Base-by-base conservation (phyloP, 2,329 filamentous ascomycete genomes). In the Colletotrichum sp. region DNA sequence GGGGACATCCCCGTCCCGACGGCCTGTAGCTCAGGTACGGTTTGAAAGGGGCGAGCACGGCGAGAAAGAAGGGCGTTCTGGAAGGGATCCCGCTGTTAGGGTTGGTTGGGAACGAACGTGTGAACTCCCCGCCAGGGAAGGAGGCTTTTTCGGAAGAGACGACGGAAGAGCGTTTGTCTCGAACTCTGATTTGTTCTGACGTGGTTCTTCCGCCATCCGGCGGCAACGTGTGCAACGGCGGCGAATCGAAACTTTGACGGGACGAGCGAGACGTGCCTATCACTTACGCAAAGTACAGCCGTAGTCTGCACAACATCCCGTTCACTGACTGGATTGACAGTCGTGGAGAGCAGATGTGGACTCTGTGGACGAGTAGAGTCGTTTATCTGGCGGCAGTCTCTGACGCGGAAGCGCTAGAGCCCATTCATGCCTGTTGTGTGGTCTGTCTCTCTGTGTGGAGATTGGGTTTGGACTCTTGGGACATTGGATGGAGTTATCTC, bases 71-170 rank as follows among this genome's bases (percentile, higher is more conserved):
- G 6, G 1, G n/a, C n/a, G 43, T 52, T 58, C 30, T 32, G 18
- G 62, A 48, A 64, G 73, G 56, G 72, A 72, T 72, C 61, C 30
- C 68, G 72, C 24, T 74, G 72, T 52, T 34, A 66, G 52, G 68
- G 38, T 32, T 66, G 30, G 52, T 18, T 43, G 61, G 24, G 24
- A 58, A 56, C 52, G 36, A 58, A 48, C n/a, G 43, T 52, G 43
- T 52, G 43, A 52, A 52, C 43, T 52, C 10, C 13, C 21, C n/a
- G 5, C 10, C 12, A 9, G 59, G 28, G 43, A 65, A 24, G 43
- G 43, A 52, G 43, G 43, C 6, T 52, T 34, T 66, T 55, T 21
- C 43, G 68, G 72, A 62, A 71, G 68, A 66, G 61, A 66, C 26
- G 52, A 59, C 34, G 59, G 59, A 21, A 34, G 59, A n/a, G 28